These are phyloP conservation scores for Euphorbia celastroides DNA, from an alignment of 441 rosid genomes.

Conservation along the genomic window DNA sequence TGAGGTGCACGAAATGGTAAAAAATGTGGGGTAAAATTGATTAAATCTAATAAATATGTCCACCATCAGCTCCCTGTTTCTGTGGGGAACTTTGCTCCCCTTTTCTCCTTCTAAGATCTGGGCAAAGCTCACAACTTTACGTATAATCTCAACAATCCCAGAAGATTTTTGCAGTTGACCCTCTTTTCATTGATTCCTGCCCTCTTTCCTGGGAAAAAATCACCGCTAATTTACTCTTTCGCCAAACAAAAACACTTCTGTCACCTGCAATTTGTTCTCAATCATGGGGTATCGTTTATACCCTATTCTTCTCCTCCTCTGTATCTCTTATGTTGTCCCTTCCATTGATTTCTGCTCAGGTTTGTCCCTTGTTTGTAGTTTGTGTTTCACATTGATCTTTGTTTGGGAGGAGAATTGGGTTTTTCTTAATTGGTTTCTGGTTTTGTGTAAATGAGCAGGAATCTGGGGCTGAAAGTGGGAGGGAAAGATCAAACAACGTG, in stretches of 20 bases:
- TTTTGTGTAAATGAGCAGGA: constrained; percentile 35
- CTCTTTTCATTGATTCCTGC: background rate
- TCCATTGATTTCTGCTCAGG: constrained; percentile 43
- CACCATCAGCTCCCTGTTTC: background rate
- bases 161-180: background rate
- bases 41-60: background rate
- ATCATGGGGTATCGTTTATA: constrained; percentile 44
- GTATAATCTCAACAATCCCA: background rate
- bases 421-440: background rate
- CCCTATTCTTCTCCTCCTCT: constrained; percentile 29
- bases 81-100: constrained; percentile 19
- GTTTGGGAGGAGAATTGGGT: background rate
- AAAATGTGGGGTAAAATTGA: background rate
- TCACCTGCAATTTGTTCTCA: background rate
- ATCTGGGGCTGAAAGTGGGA: constrained; percentile 35
- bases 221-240: constrained; percentile 14
- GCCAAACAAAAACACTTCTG: constrained; percentile 9
- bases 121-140: background rate
- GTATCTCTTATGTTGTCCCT: constrained; percentile 24
- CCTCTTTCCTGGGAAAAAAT: constrained; percentile 20
- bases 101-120: constrained; percentile 10
- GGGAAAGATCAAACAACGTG: constrained; percentile 31
- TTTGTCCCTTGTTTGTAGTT: constrained; percentile 12
- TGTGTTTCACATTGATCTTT: background rate
- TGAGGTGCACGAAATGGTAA: background rate